Evolutionary conservation across 1,139 yeast species (phyloP), one percentile per base, ranked within the genome.

Genomic region (Magnusiomyces suaveolens): DNA sequence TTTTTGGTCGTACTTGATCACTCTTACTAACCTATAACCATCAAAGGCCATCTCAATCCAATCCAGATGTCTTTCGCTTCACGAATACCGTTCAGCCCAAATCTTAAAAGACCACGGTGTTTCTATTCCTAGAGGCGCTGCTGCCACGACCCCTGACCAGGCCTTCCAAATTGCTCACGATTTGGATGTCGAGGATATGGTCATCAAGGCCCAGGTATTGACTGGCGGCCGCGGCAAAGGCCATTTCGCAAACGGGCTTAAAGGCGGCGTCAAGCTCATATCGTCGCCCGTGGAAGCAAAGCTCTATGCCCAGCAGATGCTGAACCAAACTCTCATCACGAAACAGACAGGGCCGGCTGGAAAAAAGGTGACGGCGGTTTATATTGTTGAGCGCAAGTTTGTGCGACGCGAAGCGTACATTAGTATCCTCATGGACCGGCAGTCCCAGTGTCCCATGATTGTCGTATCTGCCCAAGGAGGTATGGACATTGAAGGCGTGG

Each of bases 171-270:
- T 84, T 56, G 97, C 97, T 62, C 76, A 80, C 70, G 70, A 77
- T 64, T 66, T 73, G 67, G 73, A 83, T 63, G 77, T 87, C 62
- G 82, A 82, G 65, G 95, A 88, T 64, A 77, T 92, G 75, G 97
- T 92, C 62, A 81, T 92, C 72, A 92, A 92, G 79, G 98, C 98
- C 58, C 99, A 92, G 77, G 97, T 96, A 54, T 80, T 94, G 68
- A 90, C 98, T 59, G 99, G 99, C 75, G 99, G 99, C 69, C 85
- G 99, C 75, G 99, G 99, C 76, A 92, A 92, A 74, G 99, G 99
- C 61, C 90, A 87, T 74, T 90, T 92, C 64, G 97, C 89, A 75
- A 83, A 83, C 65, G 98, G 98, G 52, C 82, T 88, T 71, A 84
- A 90, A 75, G 96, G 97, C 56, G 99, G 99, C 76, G 97, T 92